A percentile compares a stretch with the other conserved stretches of the same genome.
These are phyloP conservation scores for Nakazawaea pomicola DNA, from an alignment of 805 yeast genomes.

Conservation along the genomic window DNA sequence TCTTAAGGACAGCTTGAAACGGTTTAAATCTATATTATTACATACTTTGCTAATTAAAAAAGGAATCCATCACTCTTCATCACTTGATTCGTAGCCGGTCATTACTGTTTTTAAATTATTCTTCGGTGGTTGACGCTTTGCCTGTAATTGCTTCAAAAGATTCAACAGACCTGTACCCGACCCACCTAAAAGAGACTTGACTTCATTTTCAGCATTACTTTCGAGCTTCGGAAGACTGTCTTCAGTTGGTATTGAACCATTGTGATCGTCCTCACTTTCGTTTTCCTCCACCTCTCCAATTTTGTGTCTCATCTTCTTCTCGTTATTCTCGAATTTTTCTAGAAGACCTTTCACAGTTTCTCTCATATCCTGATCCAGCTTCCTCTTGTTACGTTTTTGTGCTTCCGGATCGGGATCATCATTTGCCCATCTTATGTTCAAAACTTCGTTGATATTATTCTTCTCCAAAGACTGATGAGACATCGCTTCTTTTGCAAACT, in stretches of 20 bases:
- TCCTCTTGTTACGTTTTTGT: constrained; percentile 41
- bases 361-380: constrained; percentile 47
- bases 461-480: constrained; percentile 60
- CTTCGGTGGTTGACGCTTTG: too few relatives aligned
- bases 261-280: constrained; percentile 19
- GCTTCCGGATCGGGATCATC: constrained; percentile 81
- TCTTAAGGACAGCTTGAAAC: constrained; percentile 79
- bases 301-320: constrained; percentile 17
- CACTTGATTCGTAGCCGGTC: constrained; percentile 7
- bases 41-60: too few relatives aligned
- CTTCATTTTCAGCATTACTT: too few relatives aligned
- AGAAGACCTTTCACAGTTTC: constrained; percentile 46
- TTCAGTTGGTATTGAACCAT: constrained; percentile 12
- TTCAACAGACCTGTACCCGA: neutral
- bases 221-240: too few relatives aligned
- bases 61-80: constrained; percentile 7
- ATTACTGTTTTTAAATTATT: too few relatives aligned
- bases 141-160: constrained; percentile 1
- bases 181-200: neutral
- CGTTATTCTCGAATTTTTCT: constrained; percentile 25
- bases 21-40: too few relatives aligned
- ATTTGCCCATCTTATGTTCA: constrained; percentile 81
- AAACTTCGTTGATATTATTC: constrained; percentile 52
- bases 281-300: constrained; percentile 22
- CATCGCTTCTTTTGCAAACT: constrained; percentile 96